A percentile compares a stretch with the other conserved stretches of the same genome.
phyloP scores from a whole-genome alignment of 352 stramenopile species.

The Poterioochromonas sp. region DNA sequence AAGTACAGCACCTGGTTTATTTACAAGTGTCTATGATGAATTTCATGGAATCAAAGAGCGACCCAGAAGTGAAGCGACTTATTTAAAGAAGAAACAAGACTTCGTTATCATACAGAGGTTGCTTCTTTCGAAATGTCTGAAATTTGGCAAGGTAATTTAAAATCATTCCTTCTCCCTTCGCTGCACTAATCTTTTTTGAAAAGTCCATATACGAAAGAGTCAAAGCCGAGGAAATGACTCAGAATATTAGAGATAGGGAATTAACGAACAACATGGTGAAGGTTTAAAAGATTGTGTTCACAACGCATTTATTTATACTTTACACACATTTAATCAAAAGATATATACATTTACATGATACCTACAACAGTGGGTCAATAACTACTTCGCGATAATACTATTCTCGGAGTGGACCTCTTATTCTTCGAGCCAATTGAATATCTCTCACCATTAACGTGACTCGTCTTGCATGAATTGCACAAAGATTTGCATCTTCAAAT shows the following conservation, averaged over 20 bases:
- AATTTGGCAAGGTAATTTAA: background rate
- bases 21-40: background rate
- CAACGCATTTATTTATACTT: no score
- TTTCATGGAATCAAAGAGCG: background rate
- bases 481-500: conserved; percentile 91
- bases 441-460: conserved; percentile 90
- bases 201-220: no score
- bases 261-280: no score
- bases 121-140: background rate
- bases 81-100: conserved; percentile 1
- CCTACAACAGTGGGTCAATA: no score
- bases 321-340: no score
- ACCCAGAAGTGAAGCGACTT: background rate
- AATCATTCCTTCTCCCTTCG: no score
- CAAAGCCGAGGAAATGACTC: no score
- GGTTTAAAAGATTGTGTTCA: no score
- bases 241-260: no score
- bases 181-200: no score
- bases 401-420: conserved; percentile 55
- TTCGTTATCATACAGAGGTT: background rate
- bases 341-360: no score
- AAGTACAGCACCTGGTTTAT: background rate
- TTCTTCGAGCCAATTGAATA: conserved; percentile 81
- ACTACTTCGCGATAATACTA: no score
- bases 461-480: conserved; percentile 86